phyloP scores from a whole-genome alignment of 2,329 filamentous ascomycete species.

The Daldinia eschscholtzii region DNA sequence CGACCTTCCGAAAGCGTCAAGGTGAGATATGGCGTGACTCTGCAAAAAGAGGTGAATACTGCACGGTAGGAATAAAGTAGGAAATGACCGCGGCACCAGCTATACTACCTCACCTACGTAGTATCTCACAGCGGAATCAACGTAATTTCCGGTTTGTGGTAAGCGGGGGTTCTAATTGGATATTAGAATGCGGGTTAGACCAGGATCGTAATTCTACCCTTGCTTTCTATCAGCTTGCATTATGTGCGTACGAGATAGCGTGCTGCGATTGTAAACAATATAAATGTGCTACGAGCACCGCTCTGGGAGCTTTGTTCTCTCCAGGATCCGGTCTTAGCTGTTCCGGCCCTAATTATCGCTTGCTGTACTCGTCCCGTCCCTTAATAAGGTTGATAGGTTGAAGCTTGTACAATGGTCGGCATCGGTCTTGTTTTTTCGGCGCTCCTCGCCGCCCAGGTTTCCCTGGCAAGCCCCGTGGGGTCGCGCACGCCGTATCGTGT shows the following conservation, averaged over 20 bases:
- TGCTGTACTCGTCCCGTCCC: conserved; percentile 17
- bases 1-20: conserved; percentile 40
- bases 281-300: conserved; percentile 16
- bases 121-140: conserved; percentile 25
- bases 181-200: conserved; percentile 22
- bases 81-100: conserved; percentile 13
- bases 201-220: conserved; percentile 26
- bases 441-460: conserved; percentile 46
- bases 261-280: conserved; percentile 27
- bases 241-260: conserved; percentile 37
- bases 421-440: conserved; percentile 45
- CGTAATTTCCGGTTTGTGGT: conserved; percentile 37
- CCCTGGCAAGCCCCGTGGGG: conserved; percentile 46
- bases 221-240: conserved; percentile 30
- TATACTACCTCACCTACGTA: conserved; percentile 16
- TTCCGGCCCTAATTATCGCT: conserved; percentile 6
- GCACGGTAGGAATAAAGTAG: not conserved
- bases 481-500: conserved; percentile 53
- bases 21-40: conserved; percentile 30
- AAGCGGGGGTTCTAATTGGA: conserved; percentile 33
- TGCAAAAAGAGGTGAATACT: conserved; percentile 16
- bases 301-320: conserved; percentile 6
- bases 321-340: conserved; percentile 16
- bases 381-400: conserved; percentile 20
- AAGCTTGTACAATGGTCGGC: conserved; percentile 44